Evolutionary conservation across 176 grass and related monocot genomes (phyloP), one percentile per base, ranked within the genome.

Genomic region (Elymus sibiricus): DNA sequence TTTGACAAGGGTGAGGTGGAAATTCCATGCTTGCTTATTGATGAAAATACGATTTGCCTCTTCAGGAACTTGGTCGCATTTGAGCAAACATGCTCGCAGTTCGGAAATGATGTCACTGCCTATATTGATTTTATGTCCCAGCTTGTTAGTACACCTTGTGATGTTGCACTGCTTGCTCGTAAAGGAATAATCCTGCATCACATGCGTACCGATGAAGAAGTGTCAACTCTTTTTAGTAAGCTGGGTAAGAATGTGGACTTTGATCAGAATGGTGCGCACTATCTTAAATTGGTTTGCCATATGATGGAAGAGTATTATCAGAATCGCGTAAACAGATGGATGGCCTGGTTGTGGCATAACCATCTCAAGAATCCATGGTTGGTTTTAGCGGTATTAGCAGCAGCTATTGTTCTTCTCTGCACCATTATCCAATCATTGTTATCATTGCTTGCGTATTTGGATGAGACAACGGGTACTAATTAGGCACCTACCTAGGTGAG

Each of bases 61-160:
- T 88, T 83, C 13, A 35, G 70, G 34, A 88, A 88, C 64, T 64
- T 88, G 15, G 42, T 83, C 29, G 67, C 68, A n/a, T 61, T 88
- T 51, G 79, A 88, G 39, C 49, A 83, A 83, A 66, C 51, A 21
- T 51, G 31, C 22, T 80, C 86, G 2, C 34, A 24, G 61, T 35
- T 17, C 53, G 86, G 78, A 81, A 87, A 87, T 40, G n/a, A 87
- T 64, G 28, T 87, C 9, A 87, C 64, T 13, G 16, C 85, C 15
- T 87, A 87, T 31, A 22, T 87, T 22, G 40, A 31, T 42, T 87
- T 87, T 38, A 63, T 82, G 19, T 76, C 86, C 32, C 65, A 87
- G 44, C 46, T 87, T 74, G 58, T 87, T 34, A 47, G 64, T 59
- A 67, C 31, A 21, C 53, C 56, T 0, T 11, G 43, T 53, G 78